Percentiles rank a stretch among this genome's conserved stretches.
phyloP scores from a whole-genome alignment of 768 basidiomycete species.

The Pulveroboletus sp. region DNA sequence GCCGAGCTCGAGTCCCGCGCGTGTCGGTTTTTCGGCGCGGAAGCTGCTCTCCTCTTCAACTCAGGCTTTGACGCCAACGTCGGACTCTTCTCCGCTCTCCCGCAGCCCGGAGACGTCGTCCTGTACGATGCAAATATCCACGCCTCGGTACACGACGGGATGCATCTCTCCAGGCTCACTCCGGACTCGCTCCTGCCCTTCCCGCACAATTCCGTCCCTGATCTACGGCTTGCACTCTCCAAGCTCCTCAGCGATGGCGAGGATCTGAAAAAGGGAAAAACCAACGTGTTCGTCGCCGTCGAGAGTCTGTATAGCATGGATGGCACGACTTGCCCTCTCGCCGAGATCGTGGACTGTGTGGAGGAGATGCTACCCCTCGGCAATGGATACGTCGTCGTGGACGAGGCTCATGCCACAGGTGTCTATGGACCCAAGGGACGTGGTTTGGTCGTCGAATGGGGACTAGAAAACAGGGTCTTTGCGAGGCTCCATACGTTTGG shows the following conservation, averaged over 20 bases:
- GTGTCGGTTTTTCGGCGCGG: slow-evolving; percentile 53
- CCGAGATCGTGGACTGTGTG: slow-evolving; percentile 56
- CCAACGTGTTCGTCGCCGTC: slow-evolving; percentile 71
- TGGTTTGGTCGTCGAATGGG: slow-evolving; percentile 68
- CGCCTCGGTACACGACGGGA: slow-evolving; percentile 87
- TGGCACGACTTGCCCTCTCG: slow-evolving; percentile 79
- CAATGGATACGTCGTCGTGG: slow-evolving; percentile 75
- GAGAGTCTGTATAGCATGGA: slow-evolving; percentile 97
- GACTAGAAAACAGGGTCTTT: slow-evolving; percentile 65
- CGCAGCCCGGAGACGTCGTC: slow-evolving; percentile 71
- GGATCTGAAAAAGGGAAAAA: slow-evolving; percentile 35
- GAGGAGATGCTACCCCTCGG: slow-evolving; percentile 56
- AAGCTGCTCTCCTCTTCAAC: slow-evolving; percentile 78
- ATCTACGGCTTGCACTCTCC: slow-evolving; percentile 43
- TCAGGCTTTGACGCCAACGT: slow-evolving; percentile 93
- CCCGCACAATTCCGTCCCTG: slow-evolving; percentile 62
- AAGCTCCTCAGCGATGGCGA: slow-evolving; percentile 36
- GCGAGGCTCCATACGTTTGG: slow-evolving; percentile 89
- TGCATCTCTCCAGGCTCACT: slow-evolving; percentile 56
- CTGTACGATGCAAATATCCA: slow-evolving; percentile 87
- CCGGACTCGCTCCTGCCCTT: slow-evolving; percentile 45
- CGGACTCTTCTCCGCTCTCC: slow-evolving; percentile 76
- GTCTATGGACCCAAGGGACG: slow-evolving; percentile 77
- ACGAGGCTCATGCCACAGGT: slow-evolving; percentile 93
- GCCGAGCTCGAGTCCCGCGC: slow-evolving; percentile 67